Percentiles rank a stretch among this genome's conserved stretches.
Conservation (phyloP, 257 asterid species). For the Jasminum sambac region DNA sequence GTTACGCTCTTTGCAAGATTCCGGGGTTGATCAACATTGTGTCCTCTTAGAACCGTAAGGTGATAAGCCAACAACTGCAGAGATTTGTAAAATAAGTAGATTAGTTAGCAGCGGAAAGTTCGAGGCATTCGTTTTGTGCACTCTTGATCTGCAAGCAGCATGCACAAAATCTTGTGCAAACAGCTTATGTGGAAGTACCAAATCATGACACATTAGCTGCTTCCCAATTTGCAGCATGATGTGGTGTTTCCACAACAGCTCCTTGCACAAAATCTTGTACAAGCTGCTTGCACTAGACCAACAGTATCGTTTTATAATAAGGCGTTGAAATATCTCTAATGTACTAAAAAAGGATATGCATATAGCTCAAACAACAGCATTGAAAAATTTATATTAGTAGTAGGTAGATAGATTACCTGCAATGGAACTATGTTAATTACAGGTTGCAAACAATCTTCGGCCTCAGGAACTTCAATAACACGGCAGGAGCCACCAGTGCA, state of each 20-base stretch:
- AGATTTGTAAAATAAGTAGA: constrained; percentile 4
- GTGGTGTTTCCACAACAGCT: too few species aligned
- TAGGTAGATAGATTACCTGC: constrained; percentile 55
- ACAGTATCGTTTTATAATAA: neutral
- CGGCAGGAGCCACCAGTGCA: constrained; percentile 82
- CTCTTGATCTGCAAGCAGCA: too few species aligned
- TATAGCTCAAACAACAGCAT: neutral
- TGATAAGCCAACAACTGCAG: constrained; percentile 93
- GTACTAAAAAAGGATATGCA: neutral
- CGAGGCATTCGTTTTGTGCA: too few species aligned
- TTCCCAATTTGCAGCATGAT: too few species aligned
- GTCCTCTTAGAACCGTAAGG: constrained; percentile 88
- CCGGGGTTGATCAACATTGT: constrained; percentile 96
- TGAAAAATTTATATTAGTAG: neutral
- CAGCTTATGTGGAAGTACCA: too few species aligned
- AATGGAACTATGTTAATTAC: constrained; percentile 87
- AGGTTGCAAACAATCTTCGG: constrained; percentile 95
- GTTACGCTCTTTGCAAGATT: constrained; percentile 99
- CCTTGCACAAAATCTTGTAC: too few species aligned
- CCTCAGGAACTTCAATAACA: constrained; percentile 86
- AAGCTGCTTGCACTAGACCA: too few species aligned
- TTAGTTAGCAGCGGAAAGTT: neutral
- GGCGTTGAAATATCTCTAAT: neutral
- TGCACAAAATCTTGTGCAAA: too few species aligned
- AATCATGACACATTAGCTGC: too few species aligned